These are phyloP conservation scores for Aspergillus alliaceus DNA, from an alignment of 2,329 filamentous ascomycete species.

Conservation along the genomic window DNA sequence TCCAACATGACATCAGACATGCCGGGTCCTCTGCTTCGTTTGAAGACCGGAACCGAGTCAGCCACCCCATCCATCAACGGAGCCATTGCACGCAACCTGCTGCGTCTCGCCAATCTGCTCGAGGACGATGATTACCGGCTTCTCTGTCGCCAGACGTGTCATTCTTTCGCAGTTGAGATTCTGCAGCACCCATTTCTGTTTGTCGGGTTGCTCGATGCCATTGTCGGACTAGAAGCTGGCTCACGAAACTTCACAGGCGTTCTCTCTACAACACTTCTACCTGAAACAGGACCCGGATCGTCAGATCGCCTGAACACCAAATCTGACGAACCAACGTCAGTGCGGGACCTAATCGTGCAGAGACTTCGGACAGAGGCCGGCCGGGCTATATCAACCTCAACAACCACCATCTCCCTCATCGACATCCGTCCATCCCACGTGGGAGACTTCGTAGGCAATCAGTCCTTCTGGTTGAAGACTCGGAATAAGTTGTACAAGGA, in stretches of 20 bases:
- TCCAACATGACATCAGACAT: constrained; percentile 61
- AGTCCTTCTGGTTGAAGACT: constrained; percentile 39
- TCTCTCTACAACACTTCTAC: constrained; percentile 40
- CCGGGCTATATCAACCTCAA: constrained; percentile 31
- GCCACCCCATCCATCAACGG: constrained; percentile 88
- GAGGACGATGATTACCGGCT: constrained; percentile 63
- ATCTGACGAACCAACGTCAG: constrained; percentile 24
- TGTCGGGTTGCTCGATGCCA: constrained; percentile 71
- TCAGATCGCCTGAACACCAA: constrained; percentile 18
- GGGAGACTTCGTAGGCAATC: constrained; percentile 34
- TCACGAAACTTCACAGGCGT: constrained; percentile 60
- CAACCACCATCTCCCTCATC: constrained; percentile 34
- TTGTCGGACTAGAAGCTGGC: constrained; percentile 74
- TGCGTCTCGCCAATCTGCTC: constrained; percentile 71
- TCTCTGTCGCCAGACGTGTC: constrained; percentile 71
- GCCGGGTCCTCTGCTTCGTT: constrained; percentile 64
- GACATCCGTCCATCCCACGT: constrained; percentile 36
- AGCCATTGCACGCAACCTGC: constrained; percentile 81
- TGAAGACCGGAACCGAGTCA: constrained; percentile 95
- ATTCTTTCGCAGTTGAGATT: constrained; percentile 87
- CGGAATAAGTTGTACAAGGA: constrained; percentile 40
- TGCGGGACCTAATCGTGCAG: constrained; percentile 29
- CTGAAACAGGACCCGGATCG: constrained; percentile 1
- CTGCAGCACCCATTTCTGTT: constrained; percentile 93
- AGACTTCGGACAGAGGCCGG: constrained; percentile 37